phyloP scores from a whole-genome alignment of 768 basidiomycete species.

The Mycena indigotica region DNA sequence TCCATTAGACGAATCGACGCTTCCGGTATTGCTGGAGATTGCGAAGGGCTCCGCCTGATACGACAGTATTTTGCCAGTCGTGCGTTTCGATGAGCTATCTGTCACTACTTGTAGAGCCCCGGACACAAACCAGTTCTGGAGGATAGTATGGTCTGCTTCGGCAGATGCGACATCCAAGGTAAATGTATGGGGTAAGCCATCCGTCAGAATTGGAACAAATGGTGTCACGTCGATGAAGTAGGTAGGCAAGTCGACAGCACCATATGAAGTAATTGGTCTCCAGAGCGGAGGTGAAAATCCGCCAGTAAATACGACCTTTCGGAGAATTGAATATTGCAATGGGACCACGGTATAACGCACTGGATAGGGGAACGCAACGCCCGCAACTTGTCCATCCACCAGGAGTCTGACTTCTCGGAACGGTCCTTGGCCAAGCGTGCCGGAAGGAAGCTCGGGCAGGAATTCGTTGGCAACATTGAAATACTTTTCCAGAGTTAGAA shows the following conservation, averaged over 20 bases:
- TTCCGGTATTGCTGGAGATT: slow-evolving; percentile 48
- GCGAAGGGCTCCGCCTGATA: slow-evolving; percentile 65
- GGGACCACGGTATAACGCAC: slow-evolving; percentile 16
- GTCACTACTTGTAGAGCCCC: slow-evolving; percentile 69
- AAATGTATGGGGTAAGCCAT: slow-evolving; percentile 69
- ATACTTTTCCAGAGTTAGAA: slow-evolving; percentile 65
- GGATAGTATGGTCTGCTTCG: slow-evolving; percentile 63
- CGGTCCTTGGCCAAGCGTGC: slow-evolving; percentile 44
- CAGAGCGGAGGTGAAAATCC: slow-evolving; percentile 71
- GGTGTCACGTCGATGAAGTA: slow-evolving; percentile 80
- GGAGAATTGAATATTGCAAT: background rate
- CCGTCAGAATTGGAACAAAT: slow-evolving; percentile 69
- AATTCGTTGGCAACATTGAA: slow-evolving; percentile 67
- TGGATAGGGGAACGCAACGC: slow-evolving; percentile 53
- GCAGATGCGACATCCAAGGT: slow-evolving; percentile 74
- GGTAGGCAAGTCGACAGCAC: slow-evolving; percentile 75
- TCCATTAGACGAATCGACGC: slow-evolving; percentile 35
- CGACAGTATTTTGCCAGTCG: slow-evolving; percentile 65
- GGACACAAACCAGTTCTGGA: slow-evolving; percentile 80
- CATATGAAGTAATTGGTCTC: slow-evolving; percentile 71
- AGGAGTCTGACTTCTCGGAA: slow-evolving; percentile 53
- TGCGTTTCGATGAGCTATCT: slow-evolving; percentile 60
- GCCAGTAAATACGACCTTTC: slow-evolving; percentile 65
- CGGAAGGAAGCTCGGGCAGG: slow-evolving; percentile 53
- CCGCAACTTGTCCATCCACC: slow-evolving; percentile 49